Percentiles rank a stretch among this genome's conserved stretches.
Evolutionary conservation across 805 yeast species (phyloP).

Genomic region (Yamadazyma insecticola): DNA sequence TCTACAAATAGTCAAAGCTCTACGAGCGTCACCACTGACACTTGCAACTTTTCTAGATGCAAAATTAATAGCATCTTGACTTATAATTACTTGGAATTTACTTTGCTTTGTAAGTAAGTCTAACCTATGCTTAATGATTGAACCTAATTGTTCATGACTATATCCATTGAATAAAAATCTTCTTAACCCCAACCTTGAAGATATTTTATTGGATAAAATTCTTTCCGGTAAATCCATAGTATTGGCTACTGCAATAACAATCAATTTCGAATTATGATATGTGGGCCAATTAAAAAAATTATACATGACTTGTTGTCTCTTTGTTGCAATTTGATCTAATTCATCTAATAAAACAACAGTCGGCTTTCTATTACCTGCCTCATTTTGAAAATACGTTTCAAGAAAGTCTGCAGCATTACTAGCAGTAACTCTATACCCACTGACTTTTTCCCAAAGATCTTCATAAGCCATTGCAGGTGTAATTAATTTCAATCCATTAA

Average conservation of each 20-base stretch:
- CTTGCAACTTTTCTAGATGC: constrained; percentile 93
- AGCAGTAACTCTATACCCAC: constrained; percentile 53
- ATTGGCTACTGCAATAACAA: constrained; percentile 92
- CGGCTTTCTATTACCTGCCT: constrained; percentile 40
- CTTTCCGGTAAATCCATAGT: constrained; percentile 97
- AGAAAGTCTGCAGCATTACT: constrained; percentile 61
- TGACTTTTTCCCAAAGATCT: constrained; percentile 70
- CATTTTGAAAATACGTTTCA: constrained; percentile 60
- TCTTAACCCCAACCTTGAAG: constrained; percentile 84
- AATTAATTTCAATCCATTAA: constrained; percentile 84
- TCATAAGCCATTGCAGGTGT: constrained; percentile 82
- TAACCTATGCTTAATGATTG: constrained; percentile 69
- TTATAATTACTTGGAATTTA: constrained; percentile 42
- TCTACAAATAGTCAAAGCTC: constrained; percentile 83
- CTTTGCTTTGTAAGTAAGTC: constrained; percentile 34
- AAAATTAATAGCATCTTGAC: constrained; percentile 78
- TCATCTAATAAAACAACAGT: constrained; percentile 85
- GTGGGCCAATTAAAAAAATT: constrained; percentile 98
- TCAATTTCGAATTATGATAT: constrained; percentile 66
- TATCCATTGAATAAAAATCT: constrained; percentile 89
- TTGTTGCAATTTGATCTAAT: constrained; percentile 84
- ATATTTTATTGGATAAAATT: constrained; percentile 77
- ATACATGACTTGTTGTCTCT: constrained; percentile 82
- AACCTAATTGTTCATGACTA: constrained; percentile 69
- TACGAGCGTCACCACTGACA: constrained; percentile 95